Base-by-base conservation (phyloP, 2,329 filamentous ascomycete species). In the Botrytis paeoniae region DNA sequence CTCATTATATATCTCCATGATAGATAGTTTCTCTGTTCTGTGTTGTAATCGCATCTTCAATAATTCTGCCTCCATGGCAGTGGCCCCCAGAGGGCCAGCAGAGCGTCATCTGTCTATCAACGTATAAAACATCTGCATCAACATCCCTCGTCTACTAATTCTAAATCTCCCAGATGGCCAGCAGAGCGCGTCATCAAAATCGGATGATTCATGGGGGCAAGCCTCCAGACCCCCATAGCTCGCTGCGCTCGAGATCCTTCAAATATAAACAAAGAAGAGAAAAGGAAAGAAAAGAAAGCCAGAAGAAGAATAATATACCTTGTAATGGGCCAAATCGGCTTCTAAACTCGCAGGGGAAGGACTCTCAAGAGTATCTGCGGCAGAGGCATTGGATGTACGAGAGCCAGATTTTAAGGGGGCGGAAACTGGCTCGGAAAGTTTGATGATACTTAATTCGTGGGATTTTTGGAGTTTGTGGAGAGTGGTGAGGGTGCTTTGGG, bases 311-410 rank as follows among this genome's bases (percentile, higher is more conserved):
- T 22, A 51, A 51, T n/a, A n/a, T 80, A 88, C 88, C 80, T 93
- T 94, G 85, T 98, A 98, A 82, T 98, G 95, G 43, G 88, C 86
- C 41, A 98, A 86, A 82, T 98, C 95, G 41, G 93, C 93, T 76
- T 93, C 90, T 12, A 98, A 86, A 29, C 91, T 91, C 25, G 92
- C 88, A 0, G 95, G 94, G 16, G 76, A 91, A 93, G 89, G 89
- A 74, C 87, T 89, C 76, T 91, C 89, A 75, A 90, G 86, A 37
- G 87, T 86, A 74, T 89, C 84, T 76, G 86, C 87, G 18, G 60
- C 37, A 48, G 92, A 94, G 64, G 89, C 89, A 82, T 96, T 93
- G 6, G 93, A 97, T 45, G 86, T 90, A 75, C 92, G 86, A 79
- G 81, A 82, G 75, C 82, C 76, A n/a, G 81, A 76, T 43, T 84